Percentiles rank a stretch among this genome's conserved stretches.
These are phyloP conservation scores for Byssothecium circinans DNA, from an alignment of 2,329 filamentous ascomycete species.

Conservation along the genomic window DNA sequence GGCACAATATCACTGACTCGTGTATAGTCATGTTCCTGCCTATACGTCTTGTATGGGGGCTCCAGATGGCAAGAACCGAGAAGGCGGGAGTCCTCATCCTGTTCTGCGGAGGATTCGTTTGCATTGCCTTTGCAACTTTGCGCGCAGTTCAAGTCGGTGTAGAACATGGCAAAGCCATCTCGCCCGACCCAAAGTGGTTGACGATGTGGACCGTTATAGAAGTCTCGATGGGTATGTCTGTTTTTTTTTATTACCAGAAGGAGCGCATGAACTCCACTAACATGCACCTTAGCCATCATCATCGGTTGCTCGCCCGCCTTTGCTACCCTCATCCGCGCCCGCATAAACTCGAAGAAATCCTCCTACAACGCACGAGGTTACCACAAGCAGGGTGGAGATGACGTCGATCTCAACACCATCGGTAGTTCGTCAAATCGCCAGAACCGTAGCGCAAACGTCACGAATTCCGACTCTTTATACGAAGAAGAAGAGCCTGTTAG, in stretches of 20 bases:
- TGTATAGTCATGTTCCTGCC: conserved; percentile 43
- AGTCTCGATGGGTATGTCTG: conserved; percentile 34
- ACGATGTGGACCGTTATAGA: conserved; percentile 44
- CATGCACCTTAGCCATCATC: conserved; percentile 20
- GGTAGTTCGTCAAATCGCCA: conserved; percentile 2
- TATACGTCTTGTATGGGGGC: conserved; percentile 40
- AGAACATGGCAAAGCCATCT: conserved; percentile 26
- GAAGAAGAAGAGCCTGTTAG: conserved; percentile 12
- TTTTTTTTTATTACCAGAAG: neutral
- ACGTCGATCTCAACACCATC: conserved; percentile 12
- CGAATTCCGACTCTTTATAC: conserved; percentile 1
- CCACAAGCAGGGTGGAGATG: conserved; percentile 10
- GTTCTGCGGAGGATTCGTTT: conserved; percentile 29
- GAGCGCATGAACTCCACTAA: conserved; percentile 7
- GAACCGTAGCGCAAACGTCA: neutral
- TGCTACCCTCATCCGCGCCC: conserved; percentile 19
- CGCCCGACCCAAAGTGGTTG: conserved; percentile 40
- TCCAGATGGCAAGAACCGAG: conserved; percentile 38
- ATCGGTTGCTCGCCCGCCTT: conserved; percentile 31
- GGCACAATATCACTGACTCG: neutral
- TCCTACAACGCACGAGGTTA: conserved; percentile 17
- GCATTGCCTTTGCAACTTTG: conserved; percentile 29
- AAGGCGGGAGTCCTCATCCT: conserved; percentile 38
- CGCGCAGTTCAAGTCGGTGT: conserved; percentile 38
- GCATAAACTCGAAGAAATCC: conserved; percentile 9